These are phyloP conservation scores for Kwoniella mangroviensis DNA, from an alignment of 768 basidiomycete genomes.

Conservation along the genomic window DNA sequence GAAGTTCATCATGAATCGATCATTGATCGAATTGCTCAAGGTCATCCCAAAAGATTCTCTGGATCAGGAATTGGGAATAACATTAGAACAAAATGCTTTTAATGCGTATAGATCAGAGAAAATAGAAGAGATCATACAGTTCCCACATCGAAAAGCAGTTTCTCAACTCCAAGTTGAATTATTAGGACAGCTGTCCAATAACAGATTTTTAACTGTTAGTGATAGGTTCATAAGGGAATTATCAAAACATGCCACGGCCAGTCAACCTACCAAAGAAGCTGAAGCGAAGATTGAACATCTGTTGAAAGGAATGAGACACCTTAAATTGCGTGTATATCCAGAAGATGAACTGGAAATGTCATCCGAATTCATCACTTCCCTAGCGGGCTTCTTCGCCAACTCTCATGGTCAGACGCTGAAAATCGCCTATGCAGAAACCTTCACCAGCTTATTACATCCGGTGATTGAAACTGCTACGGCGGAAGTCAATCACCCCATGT, in stretches of 20 bases:
- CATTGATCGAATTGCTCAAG: constrained; percentile 76
- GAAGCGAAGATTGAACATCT: constrained; percentile 85
- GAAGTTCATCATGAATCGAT: constrained; percentile 87
- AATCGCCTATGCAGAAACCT: constrained; percentile 79
- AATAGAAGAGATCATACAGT: constrained; percentile 65
- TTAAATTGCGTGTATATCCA: constrained; percentile 91
- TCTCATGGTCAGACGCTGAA: constrained; percentile 84
- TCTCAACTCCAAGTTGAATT: constrained; percentile 80
- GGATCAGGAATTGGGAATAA: constrained; percentile 75
- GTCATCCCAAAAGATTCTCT: constrained; percentile 75
- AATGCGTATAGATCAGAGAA: constrained; percentile 64
- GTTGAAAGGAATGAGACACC: constrained; percentile 75
- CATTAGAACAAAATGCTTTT: constrained; percentile 84
- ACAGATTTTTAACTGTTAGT: constrained; percentile 87
- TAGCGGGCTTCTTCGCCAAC: constrained; percentile 80
- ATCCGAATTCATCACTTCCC: constrained; percentile 82
- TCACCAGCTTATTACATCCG: constrained; percentile 77
- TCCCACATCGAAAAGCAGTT: constrained; percentile 77
- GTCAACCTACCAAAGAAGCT: constrained; percentile 76
- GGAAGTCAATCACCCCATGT: constrained; percentile 92
- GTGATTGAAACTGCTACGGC: constrained; percentile 95
- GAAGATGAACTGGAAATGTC: constrained; percentile 91
- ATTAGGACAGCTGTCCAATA: constrained; percentile 79
- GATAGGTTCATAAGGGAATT: constrained; percentile 86
- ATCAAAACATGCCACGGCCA: constrained; percentile 68